Base-by-base conservation (phyloP, 192 early-diverging fungal genomes). In the Mortierella antarctica region DNA sequence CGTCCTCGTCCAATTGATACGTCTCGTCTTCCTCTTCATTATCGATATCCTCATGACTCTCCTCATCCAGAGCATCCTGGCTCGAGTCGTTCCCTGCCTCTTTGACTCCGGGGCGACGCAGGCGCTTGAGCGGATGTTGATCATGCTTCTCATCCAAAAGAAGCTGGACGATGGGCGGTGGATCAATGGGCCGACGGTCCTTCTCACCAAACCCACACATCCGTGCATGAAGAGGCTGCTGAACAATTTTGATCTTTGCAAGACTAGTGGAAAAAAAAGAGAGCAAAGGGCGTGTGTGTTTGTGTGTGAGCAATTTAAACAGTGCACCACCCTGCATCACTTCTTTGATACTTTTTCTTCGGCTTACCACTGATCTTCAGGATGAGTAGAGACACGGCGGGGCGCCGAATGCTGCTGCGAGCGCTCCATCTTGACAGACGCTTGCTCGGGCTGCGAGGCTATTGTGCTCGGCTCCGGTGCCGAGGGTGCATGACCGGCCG, bases 151-250 rank as follows among this genome's bases (percentile, higher is more conserved):
- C 85, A 61, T 86, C 86, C 40, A 92, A 83, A 49, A 92, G 73
- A 5, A 94, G 80, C 58, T 91, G 90, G 7, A 93, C 88, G 57
- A 93, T 91, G 41, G 91, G 91, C n/a, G 93, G 92, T 5, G 93
- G 93, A 62, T 92, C 91, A 42, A 94, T 85, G 1, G 93, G 93
- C 40, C 93, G 79, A 82, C 93, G 89, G 82, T 94, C 93, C 69
- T 93, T 94, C 65, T 94, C 93, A 12, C 91, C 91, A 58, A 92
- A 94, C 31, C 93, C 93, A 71, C 92, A 94, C 92, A 94, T 93
- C 21, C 92, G 86, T 10, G 91, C 91, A 61, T 91, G 88, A 17
- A 94, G 78, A 14, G 92, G 92, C 61, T 94, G 92, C 66, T 94
- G 92, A 23, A 89, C 89, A 62, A 94, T 91, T 15, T 86, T 77